A percentile compares a stretch with the other conserved stretches of the same genome.
Evolutionary conservation across 306 rosid species (phyloP).

Genomic region (Sesbania bispinosa): DNA sequence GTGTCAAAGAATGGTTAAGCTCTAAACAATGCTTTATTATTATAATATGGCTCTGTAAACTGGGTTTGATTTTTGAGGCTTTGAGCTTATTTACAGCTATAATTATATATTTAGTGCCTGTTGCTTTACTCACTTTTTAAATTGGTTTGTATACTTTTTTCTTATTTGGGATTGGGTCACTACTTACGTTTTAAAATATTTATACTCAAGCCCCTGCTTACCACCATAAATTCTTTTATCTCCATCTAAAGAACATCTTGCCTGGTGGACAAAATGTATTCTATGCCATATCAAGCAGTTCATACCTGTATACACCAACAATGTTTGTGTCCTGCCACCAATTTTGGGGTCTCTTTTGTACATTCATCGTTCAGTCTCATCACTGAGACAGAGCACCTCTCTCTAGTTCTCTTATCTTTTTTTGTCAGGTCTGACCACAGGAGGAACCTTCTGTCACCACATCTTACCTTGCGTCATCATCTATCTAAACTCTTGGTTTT

Average conservation of each 20-base stretch:
- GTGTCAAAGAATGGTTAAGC: too few relatives aligned
- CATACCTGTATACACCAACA: not conserved
- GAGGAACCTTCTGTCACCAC: too few relatives aligned
- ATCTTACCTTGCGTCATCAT: too few relatives aligned
- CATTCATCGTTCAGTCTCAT: not conserved
- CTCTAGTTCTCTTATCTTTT: not conserved
- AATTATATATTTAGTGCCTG: not conserved
- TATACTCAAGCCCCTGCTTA: not conserved
- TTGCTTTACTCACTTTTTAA: not conserved
- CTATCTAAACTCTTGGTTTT: too few relatives aligned
- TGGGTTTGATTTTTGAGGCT: slow-evolving; percentile 4
- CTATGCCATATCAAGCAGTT: not conserved
- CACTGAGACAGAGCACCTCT: not conserved
- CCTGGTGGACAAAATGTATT: not conserved
- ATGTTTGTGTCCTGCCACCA: not conserved
- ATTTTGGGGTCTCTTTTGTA: not conserved
- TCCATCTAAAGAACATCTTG: not conserved
- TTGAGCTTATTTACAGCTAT: not conserved
- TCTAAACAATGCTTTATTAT: not conserved
- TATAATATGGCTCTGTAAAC: not conserved
- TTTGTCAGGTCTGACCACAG: too few relatives aligned
- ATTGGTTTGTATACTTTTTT: not conserved
- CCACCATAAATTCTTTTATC: not conserved
- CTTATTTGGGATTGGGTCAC: not conserved
- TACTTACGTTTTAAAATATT: not conserved